Evolutionary conservation across 768 basidiomycete species (phyloP).

Genomic region (Piloderma croceum): DNA sequence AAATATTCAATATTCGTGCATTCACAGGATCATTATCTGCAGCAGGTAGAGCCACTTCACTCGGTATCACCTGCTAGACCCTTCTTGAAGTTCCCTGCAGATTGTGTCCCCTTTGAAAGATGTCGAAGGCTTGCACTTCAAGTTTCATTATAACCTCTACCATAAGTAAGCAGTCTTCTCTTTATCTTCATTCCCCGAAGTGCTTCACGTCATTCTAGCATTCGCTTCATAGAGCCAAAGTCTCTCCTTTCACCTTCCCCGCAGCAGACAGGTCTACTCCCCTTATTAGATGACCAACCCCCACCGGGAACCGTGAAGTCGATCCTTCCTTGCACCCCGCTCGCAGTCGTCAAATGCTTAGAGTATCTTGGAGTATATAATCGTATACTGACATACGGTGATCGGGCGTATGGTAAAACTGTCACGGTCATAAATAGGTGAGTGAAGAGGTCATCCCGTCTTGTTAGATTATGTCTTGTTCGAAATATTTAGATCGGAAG

Average conservation of each 20-base stretch:
- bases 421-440: constrained; percentile 93
- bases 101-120: constrained; percentile 95
- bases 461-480: constrained; percentile 5
- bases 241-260: constrained; percentile 51
- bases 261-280: constrained; percentile 23
- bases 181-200: background rate
- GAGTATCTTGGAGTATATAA: constrained; percentile 94
- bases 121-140: constrained; percentile 95
- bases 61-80: background rate
- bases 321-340: constrained; percentile 93
- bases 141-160: constrained; percentile 91
- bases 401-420: constrained; percentile 89
- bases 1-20: constrained; percentile 4
- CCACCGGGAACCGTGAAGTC: constrained; percentile 90
- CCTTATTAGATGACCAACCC: constrained; percentile 49
- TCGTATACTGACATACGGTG: constrained; percentile 85
- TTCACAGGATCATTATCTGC: constrained; percentile 87
- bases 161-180: constrained; percentile 64
- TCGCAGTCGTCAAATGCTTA: constrained; percentile 93
- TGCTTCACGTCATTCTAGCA: constrained; percentile 41
- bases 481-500: constrained; percentile 67
- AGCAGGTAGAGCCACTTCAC: constrained; percentile 85
- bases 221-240: constrained; percentile 83
- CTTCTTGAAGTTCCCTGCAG: constrained; percentile 28
- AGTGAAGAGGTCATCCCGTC: constrained; percentile 3